Base-by-base conservation (phyloP, 1,139 yeast genomes). In the Geotrichum candidum region DNA sequence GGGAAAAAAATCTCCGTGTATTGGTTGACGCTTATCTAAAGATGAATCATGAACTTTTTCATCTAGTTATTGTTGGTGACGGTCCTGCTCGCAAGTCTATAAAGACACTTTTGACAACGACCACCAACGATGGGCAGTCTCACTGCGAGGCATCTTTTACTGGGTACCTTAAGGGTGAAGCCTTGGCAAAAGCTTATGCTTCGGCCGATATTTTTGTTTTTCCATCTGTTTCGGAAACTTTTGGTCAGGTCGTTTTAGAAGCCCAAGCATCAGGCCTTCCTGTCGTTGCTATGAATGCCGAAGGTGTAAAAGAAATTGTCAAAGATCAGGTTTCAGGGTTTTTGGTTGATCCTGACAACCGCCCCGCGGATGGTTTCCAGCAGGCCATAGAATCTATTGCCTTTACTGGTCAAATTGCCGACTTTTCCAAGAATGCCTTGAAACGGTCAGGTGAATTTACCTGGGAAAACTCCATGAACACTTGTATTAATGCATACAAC, bases 21-120 rank as follows among this genome's bases (percentile, higher is more conserved):
- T 58, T 71, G 48, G 67, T 67, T 33, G 66, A 66, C 51, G 72
- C 73, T 33, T 72, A 72, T 60, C 66, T 67, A 60, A 69, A 69
- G 48, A 65, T 69, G 69, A 62, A 66, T 60, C 71, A 66, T 60
- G 69, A 56, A 54, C 58, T 54, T 9, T 57, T 54, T 41, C 65
- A 59, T 51, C 61, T 66, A 4, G 67, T 65, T 2, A 57, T 66
- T 22, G 67, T 66, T 10, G 68, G 68, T 7, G 67, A 66, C 50
- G 68, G 68, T 9, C 68, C 68, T 23, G 67, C 66, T 22, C 59
- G 62, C 29, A 50, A 55, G 2, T 58, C 62, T 3, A 63, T 66
- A 33, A 59, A 64, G 58, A 55, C 57, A 6, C 58, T 56, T 35
- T 63, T 66, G 22, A 41, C 48, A 15, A 41, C 23, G n/a, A 41